These are phyloP conservation scores for Nitzschia sp. DNA, from an alignment of 108 stramenopile species.

Conservation along the genomic window DNA sequence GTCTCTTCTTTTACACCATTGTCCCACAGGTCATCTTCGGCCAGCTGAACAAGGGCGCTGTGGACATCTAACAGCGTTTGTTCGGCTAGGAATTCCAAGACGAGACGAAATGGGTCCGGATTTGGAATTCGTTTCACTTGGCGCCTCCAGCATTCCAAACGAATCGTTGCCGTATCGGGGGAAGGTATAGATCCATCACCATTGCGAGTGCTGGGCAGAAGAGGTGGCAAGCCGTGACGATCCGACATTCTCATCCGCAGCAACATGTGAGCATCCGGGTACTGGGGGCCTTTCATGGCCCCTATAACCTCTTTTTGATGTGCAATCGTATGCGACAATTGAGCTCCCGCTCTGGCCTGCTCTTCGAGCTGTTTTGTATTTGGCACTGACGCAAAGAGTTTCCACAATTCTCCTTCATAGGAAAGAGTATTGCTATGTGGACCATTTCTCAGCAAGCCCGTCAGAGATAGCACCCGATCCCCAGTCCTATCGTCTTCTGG, in stretches of 20 bases:
- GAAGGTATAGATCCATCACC: background rate
- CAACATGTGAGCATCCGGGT: constrained; percentile 53
- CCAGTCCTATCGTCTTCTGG: constrained; percentile 2
- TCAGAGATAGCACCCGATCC: constrained; percentile 27
- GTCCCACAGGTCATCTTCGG: constrained; percentile 54
- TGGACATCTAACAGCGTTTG: constrained; percentile 83
- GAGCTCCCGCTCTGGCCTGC: constrained; percentile 11
- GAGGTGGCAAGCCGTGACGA: constrained; percentile 58
- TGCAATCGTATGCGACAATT: constrained; percentile 45
- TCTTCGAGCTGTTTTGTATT: constrained; percentile 53
- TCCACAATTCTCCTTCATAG: constrained; percentile 75
- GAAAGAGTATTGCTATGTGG: constrained; percentile 37
- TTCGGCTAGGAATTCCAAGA: constrained; percentile 67
- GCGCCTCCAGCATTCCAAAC: constrained; percentile 64
- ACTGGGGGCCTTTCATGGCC: constrained; percentile 34
- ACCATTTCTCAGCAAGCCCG: constrained; percentile 14
- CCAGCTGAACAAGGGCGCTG: constrained; percentile 54
- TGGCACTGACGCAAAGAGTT: constrained; percentile 64
- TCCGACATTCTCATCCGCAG: constrained; percentile 62
- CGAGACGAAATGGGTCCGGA: constrained; percentile 59
- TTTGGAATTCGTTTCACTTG: constrained; percentile 50
- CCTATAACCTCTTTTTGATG: constrained; percentile 45
- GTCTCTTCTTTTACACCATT: constrained; percentile 7
- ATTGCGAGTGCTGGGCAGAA: background rate
- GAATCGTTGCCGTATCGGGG: constrained; percentile 34